Base-by-base conservation (phyloP, 2,329 filamentous ascomycete species). In the Akanthomyces lecanii region DNA sequence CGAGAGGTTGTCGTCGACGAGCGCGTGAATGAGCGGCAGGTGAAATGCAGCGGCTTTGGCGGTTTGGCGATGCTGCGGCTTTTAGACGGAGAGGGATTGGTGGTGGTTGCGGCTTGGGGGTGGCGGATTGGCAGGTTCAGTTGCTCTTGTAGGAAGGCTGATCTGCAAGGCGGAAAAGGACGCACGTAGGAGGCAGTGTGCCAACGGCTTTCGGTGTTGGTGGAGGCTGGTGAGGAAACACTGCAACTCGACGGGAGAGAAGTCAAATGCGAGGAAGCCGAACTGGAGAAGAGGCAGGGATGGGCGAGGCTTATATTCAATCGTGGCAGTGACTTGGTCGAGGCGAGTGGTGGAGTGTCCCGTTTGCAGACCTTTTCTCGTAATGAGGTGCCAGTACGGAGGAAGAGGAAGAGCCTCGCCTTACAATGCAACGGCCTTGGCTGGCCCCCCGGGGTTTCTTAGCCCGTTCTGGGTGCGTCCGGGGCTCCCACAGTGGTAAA, bases 171-270 rank as follows among this genome's bases (percentile, higher is more conserved):
- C 44, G 44, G 23, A 61, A 48, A 23, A 28, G n/a, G 48, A 50
- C 11, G 38, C 48, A 21, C 21, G 21, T 21, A 21, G 21, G 1
- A 25, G 11, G 21, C 38, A 12, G 57, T 51, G 25, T 57, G 54
- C 33, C 40, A 21, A 62, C 59, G 59, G 59, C 42, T 62, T 62
- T 62, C 51, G 59, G 51, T 48, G 50, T 30, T 30, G 50, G 50
- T 16, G 58, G 21, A 42, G 36, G 38, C 48, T 52, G 23, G 36
- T 10, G 38, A 40, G 38, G 38, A 40, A 16, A 16, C 38, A 40
- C 38, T 40, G 7, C 38, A 40, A 40, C 3, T 40, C 38, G 38
- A 11, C n/a, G 14, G n/a, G 25, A 5, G 28, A 30, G 23, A 16
- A 30, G 5, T 21, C 23, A 25, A 45, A 61, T 61, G 57, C 45